Evolutionary conservation across 164 flowering plant genomes (phyloP).

Genomic region (Tetracentron sinense): DNA sequence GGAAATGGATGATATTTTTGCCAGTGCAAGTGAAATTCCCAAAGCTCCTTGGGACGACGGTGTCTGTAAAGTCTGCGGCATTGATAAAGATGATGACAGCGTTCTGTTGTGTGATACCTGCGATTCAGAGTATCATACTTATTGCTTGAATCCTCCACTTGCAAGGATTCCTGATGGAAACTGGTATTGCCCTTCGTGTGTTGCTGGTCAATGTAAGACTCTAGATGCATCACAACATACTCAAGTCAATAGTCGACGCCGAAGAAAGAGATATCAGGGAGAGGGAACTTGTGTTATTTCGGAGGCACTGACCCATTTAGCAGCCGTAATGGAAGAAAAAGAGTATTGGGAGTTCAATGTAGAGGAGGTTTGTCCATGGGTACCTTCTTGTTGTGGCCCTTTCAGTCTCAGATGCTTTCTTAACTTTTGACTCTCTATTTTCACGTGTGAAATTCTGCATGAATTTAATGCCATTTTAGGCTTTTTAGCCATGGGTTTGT

Average conservation of each 20-base stretch:
- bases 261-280: slow-evolving; percentile 46
- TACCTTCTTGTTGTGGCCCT: neutral
- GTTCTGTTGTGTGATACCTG: slow-evolving; percentile 93
- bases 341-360: slow-evolving; percentile 82
- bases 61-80: slow-evolving; percentile 92
- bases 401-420: neutral
- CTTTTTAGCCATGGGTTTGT: no score
- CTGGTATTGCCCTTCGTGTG: slow-evolving; percentile 98
- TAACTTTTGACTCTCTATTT: neutral
- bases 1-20: slow-evolving; percentile 52
- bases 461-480: neutral
- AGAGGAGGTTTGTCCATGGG: slow-evolving; percentile 59
- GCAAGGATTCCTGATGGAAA: slow-evolving; percentile 90
- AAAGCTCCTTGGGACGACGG: slow-evolving; percentile 99
- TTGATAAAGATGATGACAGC: slow-evolving; percentile 92
- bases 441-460: neutral
- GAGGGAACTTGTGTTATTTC: slow-evolving; percentile 40
- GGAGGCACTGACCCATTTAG: slow-evolving; percentile 54
- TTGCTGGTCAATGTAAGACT: slow-evolving; percentile 30
- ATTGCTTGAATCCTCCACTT: slow-evolving; percentile 94
- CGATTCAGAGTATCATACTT: slow-evolving; percentile 97
- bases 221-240: slow-evolving; percentile 26
- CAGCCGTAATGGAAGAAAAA: slow-evolving; percentile 58
- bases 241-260: slow-evolving; percentile 16
- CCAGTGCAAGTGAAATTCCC: slow-evolving; percentile 51